Evolutionary conservation across 352 stramenopile species (phyloP), one percentile per base, ranked within the genome.

Genomic region (Phytophthora pluvialis): DNA sequence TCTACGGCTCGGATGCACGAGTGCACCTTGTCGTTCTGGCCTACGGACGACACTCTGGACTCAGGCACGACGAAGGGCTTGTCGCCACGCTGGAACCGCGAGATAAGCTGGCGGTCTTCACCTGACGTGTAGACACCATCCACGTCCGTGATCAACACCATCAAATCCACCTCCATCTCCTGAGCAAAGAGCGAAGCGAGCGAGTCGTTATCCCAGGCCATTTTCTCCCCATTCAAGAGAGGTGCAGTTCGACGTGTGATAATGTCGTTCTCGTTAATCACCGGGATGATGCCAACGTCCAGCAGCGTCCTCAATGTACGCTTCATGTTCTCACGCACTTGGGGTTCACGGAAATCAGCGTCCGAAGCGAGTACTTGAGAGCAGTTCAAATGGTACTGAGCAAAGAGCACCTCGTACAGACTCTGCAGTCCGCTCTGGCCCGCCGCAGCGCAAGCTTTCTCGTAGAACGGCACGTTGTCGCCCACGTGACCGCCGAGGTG

Each of bases 191-290:
- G 68, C 18, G 85, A 83, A 6, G 83, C 85, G 18, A 92, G 67
- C 52, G 85, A 93, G 66, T 93, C 85, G 60, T 93, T 93, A 62
- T 93, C 85, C 85, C 85, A 93, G 4, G 80, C 83, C 54, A 93
- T 78, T 36, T 83, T 81, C 36, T 82, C 55, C 5, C 61, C 59
- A 35, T 78, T 69, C 5, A 81, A 67, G 5, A 93, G 65, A 39
- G 85, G 85, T 36, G 70, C 77, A 47, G 80, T 75, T 45, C 85
- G 83, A 26, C 59, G 64, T 32, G 85, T 83, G 60, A 93, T 91
- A 26, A 93, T 78, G 66, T 93, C 85, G 69, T 93, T 93, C 64
- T 93, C 85, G 65, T 92, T 93, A 52, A 93, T 87, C 18, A 92
- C 72, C 1, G 85, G 83, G 65, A 93, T 92, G 60, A 92, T 93